Evolutionary conservation across 176 grass and related monocot species (phyloP), one percentile per base, ranked within the genome.

Genomic region (Cenchrus purpureus): DNA sequence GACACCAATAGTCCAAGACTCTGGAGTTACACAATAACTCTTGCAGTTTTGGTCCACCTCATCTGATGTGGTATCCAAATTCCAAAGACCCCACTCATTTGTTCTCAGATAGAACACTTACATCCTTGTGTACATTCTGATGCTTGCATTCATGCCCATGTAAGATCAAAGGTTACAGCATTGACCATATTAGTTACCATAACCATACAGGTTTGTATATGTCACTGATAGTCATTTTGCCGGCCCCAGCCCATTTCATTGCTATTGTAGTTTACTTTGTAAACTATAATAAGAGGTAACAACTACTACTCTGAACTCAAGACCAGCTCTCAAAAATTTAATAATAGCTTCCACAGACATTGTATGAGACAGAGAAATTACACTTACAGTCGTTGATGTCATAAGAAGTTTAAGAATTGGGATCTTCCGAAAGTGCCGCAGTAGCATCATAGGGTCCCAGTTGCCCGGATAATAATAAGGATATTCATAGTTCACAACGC

Each of bases 341-440:
- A 34, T 34, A 34, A 1, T 34, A 34, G 34, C 34, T 34, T 34
- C 34, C 34, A 34, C 44, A 45, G 7, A 45, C 44, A 45, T 45
- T 45, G 9, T 49, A 6, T 49, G 9, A 49, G 8, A 8, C 8
- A 75, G 3, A 14, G 29, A 20, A 11, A 25, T 15, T 45, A 25
- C 62, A 75, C 46, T 84, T 10, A 84, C 71, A 12, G 5, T 0
- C 7, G 7, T 67, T 32, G 72, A 84, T 76, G 9, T 34, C 1
- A 4, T 0, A 4, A 68, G 8, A 1, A 48, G 8, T 1, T 1
- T 1, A 19, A 84, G 73, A 8, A 8, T 1, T 16, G 20, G 16
- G n/a, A 84, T 56, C 73, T 16, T 17, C 60, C 19, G 9, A 77
- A 67, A 84, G 19, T 5, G 20, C 10, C 13, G 72, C 72, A 67